Conservation (phyloP, 208 protist genomes). For the Novymonas esmeraldas region DNA sequence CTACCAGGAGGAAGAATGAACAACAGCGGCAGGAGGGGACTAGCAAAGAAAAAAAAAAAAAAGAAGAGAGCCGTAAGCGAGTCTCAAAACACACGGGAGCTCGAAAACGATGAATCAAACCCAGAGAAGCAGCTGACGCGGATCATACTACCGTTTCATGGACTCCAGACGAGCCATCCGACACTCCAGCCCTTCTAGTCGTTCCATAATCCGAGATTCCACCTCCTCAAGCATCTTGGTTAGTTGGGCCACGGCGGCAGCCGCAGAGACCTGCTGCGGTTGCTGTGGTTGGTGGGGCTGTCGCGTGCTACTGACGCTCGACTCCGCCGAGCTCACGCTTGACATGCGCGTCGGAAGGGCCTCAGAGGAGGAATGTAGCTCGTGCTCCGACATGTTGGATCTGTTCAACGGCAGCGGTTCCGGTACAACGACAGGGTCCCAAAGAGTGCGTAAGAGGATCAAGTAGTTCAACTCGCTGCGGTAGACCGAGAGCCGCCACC, state of each 20-base stretch:
- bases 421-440: conserved; percentile 74
- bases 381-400: conserved; percentile 49
- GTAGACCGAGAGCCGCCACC: conserved; percentile 74
- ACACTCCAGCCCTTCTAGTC: conserved; percentile 30
- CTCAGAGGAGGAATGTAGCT: conserved; percentile 52
- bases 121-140: neutral
- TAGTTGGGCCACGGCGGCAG: conserved; percentile 22
- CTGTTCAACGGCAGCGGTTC: conserved; percentile 55
- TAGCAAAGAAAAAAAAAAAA: neutral
- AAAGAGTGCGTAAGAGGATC: conserved; percentile 59
- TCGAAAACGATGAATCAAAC: neutral
- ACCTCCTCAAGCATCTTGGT: conserved; percentile 37
- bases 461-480: conserved; percentile 41
- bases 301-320: conserved; percentile 12
- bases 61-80: neutral
- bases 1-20: too few relatives aligned
- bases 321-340: conserved; percentile 39
- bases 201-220: conserved; percentile 30
- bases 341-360: conserved; percentile 37
- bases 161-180: conserved; percentile 28
- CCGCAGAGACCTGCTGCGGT: conserved; percentile 12
- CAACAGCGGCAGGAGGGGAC: neutral
- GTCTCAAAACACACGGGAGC: neutral
- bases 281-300: conserved; percentile 41
- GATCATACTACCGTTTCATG: neutral